Percentiles rank a stretch among this genome's conserved stretches.
Conservation (phyloP, 2,329 filamentous ascomycete genomes). For the Hymenoscyphus salicellus region DNA sequence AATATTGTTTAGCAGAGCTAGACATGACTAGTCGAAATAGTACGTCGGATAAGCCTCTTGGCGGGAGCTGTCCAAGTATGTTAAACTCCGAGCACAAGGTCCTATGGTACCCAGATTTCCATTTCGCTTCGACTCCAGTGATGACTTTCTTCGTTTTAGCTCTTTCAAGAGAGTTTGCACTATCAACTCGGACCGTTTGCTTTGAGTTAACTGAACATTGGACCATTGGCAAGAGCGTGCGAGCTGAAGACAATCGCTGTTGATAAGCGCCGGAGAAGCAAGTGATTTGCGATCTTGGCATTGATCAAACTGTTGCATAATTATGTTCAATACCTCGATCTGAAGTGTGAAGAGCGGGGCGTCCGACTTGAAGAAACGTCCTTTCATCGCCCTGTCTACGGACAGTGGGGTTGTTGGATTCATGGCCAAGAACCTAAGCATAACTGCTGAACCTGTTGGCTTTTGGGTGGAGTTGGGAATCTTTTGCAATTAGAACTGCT, state of each 20-base stretch:
- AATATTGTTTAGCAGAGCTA: not conserved
- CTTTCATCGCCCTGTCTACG: not conserved
- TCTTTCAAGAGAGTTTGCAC: too few relatives aligned
- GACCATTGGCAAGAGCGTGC: not conserved
- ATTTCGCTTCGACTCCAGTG: not conserved
- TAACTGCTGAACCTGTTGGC: not conserved
- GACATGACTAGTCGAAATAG: not conserved
- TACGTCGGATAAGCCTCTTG: not conserved
- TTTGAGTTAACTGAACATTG: too few relatives aligned
- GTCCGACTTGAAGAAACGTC: not conserved
- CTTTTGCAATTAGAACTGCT: too few relatives aligned
- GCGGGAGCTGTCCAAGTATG: too few relatives aligned
- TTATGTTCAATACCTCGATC: not conserved
- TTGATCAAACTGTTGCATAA: not conserved
- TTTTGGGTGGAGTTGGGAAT: not conserved
- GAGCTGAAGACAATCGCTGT: not conserved
- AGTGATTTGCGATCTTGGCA: not conserved
- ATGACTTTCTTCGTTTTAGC: too few relatives aligned
- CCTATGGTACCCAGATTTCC: not conserved
- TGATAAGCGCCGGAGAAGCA: not conserved
- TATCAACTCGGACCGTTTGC: too few relatives aligned
- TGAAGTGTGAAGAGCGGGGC: not conserved
- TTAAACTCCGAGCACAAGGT: not conserved
- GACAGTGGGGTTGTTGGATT: not conserved
- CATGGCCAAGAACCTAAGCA: not conserved